A percentile compares a stretch with the other conserved stretches of the same genome.
Evolutionary conservation across 164 flowering plant genomes (phyloP).

Genomic region (Santalum album): DNA sequence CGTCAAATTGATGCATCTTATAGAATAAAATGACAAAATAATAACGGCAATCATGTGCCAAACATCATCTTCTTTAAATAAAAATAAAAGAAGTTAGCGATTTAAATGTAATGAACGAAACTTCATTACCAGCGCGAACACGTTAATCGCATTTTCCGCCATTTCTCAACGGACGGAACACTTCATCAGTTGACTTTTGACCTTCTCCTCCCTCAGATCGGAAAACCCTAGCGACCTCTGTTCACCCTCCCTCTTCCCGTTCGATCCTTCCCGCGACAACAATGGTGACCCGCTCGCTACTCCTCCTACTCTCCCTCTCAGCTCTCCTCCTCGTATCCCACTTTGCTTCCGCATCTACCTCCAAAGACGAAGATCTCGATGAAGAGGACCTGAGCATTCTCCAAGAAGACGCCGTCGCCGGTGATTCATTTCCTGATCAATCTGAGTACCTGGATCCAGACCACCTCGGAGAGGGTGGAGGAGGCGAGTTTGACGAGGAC

Average conservation of each 20-base stretch:
- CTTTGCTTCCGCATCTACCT: slow-evolving; percentile 17
- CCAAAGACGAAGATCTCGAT: slow-evolving; percentile 22
- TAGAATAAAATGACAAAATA: no score
- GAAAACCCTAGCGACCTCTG: not conserved
- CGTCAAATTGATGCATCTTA: no score
- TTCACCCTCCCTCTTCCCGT: not conserved
- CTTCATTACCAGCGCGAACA: no score
- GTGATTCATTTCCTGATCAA: not conserved
- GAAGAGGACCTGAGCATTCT: slow-evolving; percentile 74
- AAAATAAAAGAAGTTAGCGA: no score
- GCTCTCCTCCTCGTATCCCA: slow-evolving; percentile 37
- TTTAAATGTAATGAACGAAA: no score
- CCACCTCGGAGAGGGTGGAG: slow-evolving; percentile 4
- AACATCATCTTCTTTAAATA: no score
- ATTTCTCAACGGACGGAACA: no score
- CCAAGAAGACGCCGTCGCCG: slow-evolving; percentile 31
- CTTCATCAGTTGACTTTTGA: no score
- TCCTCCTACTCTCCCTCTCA: slow-evolving; percentile 28
- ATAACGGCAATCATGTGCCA: no score
- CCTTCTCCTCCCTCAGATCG: no score
- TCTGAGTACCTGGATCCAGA: not conserved
- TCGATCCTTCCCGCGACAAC: not conserved
- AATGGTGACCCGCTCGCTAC: slow-evolving; percentile 39
- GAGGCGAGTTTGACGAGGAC: slow-evolving; percentile 34
- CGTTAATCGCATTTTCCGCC: no score